A percentile compares a stretch with the other conserved stretches of the same genome.
phyloP scores from a whole-genome alignment of 441 rosid genomes.

The Pelargonium citronellum region DNA sequence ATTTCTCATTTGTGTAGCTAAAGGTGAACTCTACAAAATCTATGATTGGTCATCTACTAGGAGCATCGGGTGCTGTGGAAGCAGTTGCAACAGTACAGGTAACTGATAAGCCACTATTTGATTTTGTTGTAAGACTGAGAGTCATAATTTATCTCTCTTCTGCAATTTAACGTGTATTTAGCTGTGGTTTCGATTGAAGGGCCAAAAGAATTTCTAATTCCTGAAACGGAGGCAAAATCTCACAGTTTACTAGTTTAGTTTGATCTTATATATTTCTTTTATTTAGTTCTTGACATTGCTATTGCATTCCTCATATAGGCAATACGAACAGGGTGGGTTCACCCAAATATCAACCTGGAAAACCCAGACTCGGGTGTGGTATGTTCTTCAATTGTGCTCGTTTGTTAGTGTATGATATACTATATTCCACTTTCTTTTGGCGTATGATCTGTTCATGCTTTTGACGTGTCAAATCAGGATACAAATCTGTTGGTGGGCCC shows the following conservation, averaged over 20 bases:
- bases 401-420: neutral
- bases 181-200: no score
- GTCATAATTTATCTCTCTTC: no score
- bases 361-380: conserved; percentile 84
- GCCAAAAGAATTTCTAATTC: no score
- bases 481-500: conserved; percentile 70
- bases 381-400: conserved; percentile 21
- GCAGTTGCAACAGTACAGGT: conserved; percentile 89
- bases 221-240: no score
- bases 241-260: no score
- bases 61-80: conserved; percentile 97
- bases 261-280: neutral
- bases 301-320: conserved; percentile 44
- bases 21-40: conserved; percentile 90
- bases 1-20: conserved; percentile 41
- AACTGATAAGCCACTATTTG: conserved; percentile 10
- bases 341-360: conserved; percentile 94
- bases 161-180: no score
- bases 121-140: no score
- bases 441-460: neutral
- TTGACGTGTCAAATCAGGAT: conserved; percentile 49
- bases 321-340: conserved; percentile 93
- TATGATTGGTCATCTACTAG: conserved; percentile 91
- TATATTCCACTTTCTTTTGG: no score
- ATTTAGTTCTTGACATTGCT: conserved; percentile 7